phyloP scores from a whole-genome alignment of 2,329 filamentous ascomycete species.

The Graphilbum ipis-grandicollis region DNA sequence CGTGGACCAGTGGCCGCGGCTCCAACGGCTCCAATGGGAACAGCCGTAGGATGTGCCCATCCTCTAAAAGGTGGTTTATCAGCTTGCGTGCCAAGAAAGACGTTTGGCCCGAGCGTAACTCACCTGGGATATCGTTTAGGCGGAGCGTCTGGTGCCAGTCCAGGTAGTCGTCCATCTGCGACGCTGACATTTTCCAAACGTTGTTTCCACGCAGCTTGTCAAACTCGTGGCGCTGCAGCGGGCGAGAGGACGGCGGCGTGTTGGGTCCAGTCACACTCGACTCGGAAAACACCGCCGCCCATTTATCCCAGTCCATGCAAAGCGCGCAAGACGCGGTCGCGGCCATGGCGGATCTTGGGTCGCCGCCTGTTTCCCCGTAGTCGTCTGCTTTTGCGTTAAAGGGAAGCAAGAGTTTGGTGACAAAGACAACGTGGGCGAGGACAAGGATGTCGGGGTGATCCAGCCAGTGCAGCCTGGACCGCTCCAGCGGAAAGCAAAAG shows the following conservation, averaged over 20 bases:
- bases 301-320: slow-evolving; percentile 55
- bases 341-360: neutral
- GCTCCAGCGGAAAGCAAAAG: slow-evolving; percentile 38
- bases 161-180: slow-evolving; percentile 57
- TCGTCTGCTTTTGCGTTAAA: slow-evolving; percentile 40
- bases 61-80: slow-evolving; percentile 1
- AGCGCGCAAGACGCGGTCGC: slow-evolving; percentile 19
- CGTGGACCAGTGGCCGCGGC: slow-evolving; percentile 3
- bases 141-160: slow-evolving; percentile 61
- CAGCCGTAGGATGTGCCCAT: slow-evolving; percentile 3
- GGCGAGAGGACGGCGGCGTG: neutral
- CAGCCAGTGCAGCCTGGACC: slow-evolving; percentile 26
- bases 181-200: slow-evolving; percentile 29
- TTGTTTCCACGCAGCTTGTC: slow-evolving; percentile 12
- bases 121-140: slow-evolving; percentile 7
- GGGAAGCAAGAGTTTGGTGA: slow-evolving; percentile 65
- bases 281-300: slow-evolving; percentile 36
- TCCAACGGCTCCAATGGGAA: slow-evolving; percentile 3
- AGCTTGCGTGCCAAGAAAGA: too few species aligned
- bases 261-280: neutral
- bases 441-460: slow-evolving; percentile 62
- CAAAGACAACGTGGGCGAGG: slow-evolving; percentile 52
- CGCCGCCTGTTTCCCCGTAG: neutral
- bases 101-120: too few species aligned
- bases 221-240: slow-evolving; percentile 12